Base-by-base conservation (phyloP, 495 filamentous ascomycete species). In the Hyaloscypha variabilis region DNA sequence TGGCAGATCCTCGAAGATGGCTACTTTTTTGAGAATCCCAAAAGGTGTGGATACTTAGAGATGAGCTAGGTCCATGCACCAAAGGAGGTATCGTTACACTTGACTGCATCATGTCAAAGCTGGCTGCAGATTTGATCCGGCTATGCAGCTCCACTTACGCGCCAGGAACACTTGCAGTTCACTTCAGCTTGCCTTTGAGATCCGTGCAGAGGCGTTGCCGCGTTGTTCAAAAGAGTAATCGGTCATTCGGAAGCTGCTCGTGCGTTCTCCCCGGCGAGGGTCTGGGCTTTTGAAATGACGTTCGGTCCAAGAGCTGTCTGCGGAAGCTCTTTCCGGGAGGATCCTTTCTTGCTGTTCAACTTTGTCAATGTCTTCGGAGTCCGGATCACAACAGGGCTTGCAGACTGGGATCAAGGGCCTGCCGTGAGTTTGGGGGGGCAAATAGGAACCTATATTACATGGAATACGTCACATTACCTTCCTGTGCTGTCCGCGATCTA, bases 71-170 rank as follows among this genome's bases (percentile, higher is more conserved):
- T 30, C 58, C 25, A 51, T 21, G 28, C 21, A 19, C 26, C 5
- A 61, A 61, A 54, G 10, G 21, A 54, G 10, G 51, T 25, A 54
- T 28, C 25, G 25, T 24, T 28, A 51, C 51, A 24, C 8, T 25
- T 24, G 21, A 21, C 4, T 58, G 21, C 36, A 58, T 49, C 29
- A 6, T 58, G 36, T 58, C 24, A 34, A n/a, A 52, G 60, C 60
- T 21, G 6, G 30, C 23, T 46, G 57, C 64, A 60, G 46, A 23
- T 53, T 28, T 60, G 17, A 23, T 42, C 46, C 64, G 64, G 64
- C 2, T 66, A 53, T 66, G 64, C 57, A 56, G 29, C 8, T 60
- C 28, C 8, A 24, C 21, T 55, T 66, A 66, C 64, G 56, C 64
- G 64, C 57, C 56, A 66, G 64, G 57, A 54, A 60, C 63, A 53